Conservation (phyloP, 305 asterid species). For the Fraxinus xanthoxyloides region DNA sequence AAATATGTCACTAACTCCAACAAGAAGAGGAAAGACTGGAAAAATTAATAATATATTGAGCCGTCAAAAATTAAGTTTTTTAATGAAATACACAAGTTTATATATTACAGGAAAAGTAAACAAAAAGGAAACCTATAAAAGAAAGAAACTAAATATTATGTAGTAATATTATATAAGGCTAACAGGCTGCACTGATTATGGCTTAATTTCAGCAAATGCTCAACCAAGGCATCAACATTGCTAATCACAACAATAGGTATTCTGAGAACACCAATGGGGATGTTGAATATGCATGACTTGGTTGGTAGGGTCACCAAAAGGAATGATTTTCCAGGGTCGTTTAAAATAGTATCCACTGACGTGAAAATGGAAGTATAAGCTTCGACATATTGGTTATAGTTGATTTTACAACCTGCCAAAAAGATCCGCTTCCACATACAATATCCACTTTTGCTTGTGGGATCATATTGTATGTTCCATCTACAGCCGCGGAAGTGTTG, state of each 20-base stretch:
- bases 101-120: no score
- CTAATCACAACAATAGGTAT: conserved; percentile 5
- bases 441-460: conserved; percentile 19
- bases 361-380: conserved; percentile 1
- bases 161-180: no score
- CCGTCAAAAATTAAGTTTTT: no score
- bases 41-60: no score
- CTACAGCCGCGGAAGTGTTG: not conserved
- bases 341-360: not conserved
- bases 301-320: not conserved
- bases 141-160: no score
- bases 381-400: not conserved
- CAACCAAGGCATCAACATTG: conserved; percentile 1
- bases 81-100: no score
- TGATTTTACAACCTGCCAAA: not conserved
- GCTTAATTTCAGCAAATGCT: not conserved
- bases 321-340: not conserved
- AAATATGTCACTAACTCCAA: no score
- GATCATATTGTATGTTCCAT: conserved; percentile 10
- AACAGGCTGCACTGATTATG: no score
- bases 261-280: conserved; percentile 12
- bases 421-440: conserved; percentile 9
- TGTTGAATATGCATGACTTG: not conserved
- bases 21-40: no score
- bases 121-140: no score